Conservation (phyloP, 768 basidiomycete species). For the Russula abietina region DNA sequence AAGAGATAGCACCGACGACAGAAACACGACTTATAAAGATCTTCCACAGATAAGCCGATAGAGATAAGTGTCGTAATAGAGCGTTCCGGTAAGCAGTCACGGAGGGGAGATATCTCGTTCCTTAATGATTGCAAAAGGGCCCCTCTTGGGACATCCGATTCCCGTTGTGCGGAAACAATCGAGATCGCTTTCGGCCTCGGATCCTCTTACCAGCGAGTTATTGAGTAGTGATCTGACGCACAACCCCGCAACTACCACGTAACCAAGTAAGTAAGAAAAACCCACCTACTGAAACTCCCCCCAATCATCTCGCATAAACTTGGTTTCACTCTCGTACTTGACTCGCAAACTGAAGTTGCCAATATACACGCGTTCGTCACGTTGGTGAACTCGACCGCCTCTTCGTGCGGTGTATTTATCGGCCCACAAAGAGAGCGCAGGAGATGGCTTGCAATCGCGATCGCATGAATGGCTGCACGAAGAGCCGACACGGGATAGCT, state of each 20-base stretch:
- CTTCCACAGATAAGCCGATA: too few relatives aligned
- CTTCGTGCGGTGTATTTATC: conserved; percentile 87
- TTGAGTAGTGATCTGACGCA: too few relatives aligned
- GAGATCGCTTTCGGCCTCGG: too few relatives aligned
- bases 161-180: too few relatives aligned
- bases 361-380: conserved; percentile 96
- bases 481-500: conserved; percentile 47
- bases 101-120: too few relatives aligned
- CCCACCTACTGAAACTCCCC: conserved; percentile 58
- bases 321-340: conserved; percentile 97
- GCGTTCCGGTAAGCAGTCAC: too few relatives aligned
- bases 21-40: too few relatives aligned
- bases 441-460: conserved; percentile 54
- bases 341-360: conserved; percentile 98
- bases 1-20: too few relatives aligned
- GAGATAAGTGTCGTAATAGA: too few relatives aligned
- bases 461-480: conserved; percentile 57
- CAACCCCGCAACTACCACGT: not conserved
- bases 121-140: too few relatives aligned
- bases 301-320: conserved; percentile 99
- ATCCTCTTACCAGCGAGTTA: too few relatives aligned
- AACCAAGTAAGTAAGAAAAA: conserved; percentile 37
- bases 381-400: conserved; percentile 90
- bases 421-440: conserved; percentile 78
- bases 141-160: too few relatives aligned